phyloP scores from a whole-genome alignment of 768 basidiomycete species.

The Suillus ampliporus region DNA sequence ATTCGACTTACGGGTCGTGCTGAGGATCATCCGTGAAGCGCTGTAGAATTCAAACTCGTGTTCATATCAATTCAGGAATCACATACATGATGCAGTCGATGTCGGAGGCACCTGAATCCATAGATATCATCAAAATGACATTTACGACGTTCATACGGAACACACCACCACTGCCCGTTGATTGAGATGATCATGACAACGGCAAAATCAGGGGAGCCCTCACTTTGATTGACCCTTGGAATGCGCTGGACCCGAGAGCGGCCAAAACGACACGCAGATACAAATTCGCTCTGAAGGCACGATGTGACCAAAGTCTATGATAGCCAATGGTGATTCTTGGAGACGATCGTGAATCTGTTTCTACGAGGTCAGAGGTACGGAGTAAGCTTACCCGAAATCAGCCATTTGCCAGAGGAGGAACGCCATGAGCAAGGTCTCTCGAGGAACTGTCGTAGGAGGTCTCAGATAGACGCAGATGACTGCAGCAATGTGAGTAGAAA shows the following conservation, averaged over 20 bases:
- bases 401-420: slow-evolving; percentile 72
- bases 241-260: slow-evolving; percentile 70
- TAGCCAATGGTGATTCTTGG: slow-evolving; percentile 76
- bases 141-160: background rate
- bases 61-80: background rate
- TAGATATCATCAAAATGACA: background rate
- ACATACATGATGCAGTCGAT: slow-evolving; percentile 76
- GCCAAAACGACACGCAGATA: slow-evolving; percentile 64
- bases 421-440: slow-evolving; percentile 55
- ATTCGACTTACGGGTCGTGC: slow-evolving; percentile 62
- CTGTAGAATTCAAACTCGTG: slow-evolving; percentile 36
- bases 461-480: slow-evolving; percentile 54
- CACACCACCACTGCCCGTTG: slow-evolving; percentile 55
- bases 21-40: slow-evolving; percentile 73
- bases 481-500: slow-evolving; percentile 61
- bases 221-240: slow-evolving; percentile 83
- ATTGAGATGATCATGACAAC: background rate
- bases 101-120: slow-evolving; percentile 64
- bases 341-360: slow-evolving; percentile 5
- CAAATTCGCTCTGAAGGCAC: slow-evolving; percentile 63
- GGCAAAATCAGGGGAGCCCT: slow-evolving; percentile 16
- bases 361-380: background rate
- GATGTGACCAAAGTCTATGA: slow-evolving; percentile 81
- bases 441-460: slow-evolving; percentile 51
- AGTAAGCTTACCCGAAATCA: slow-evolving; percentile 62